Conservation (phyloP, 345 rosid species). For the Moringa oleifera region DNA sequence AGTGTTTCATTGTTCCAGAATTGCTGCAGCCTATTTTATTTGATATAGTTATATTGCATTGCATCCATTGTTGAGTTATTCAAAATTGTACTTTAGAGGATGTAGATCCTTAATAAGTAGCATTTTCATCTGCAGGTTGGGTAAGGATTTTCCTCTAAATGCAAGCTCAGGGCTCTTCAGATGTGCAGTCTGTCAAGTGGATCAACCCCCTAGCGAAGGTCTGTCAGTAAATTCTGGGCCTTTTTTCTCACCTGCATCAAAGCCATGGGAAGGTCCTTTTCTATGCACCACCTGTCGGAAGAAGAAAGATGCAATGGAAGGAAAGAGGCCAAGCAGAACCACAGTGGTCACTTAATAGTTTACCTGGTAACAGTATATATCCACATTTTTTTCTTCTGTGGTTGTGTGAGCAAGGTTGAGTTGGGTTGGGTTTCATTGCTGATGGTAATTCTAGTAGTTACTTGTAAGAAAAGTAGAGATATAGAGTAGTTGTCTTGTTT, state of each 20-base stretch:
- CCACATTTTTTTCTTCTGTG: conserved; percentile 30
- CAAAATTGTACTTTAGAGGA: no score
- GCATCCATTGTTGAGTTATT: no score
- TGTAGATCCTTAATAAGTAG: no score
- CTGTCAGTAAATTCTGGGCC: conserved; percentile 52
- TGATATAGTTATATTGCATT: no score
- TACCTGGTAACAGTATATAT: conserved; percentile 41
- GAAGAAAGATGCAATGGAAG: conserved; percentile 99
- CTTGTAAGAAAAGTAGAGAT: conserved; percentile 37
- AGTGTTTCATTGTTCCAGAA: no score
- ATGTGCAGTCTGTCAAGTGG: conserved; percentile 98
- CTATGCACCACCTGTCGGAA: conserved; percentile 74
- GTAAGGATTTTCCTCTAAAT: conserved; percentile 56
- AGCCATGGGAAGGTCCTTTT: conserved; percentile 92
- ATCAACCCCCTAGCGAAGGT: conserved; percentile 63
- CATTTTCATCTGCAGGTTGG: conserved; percentile 96
- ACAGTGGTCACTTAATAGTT: conserved; percentile 37
- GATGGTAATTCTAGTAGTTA: conserved; percentile 29
- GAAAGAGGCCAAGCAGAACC: conserved; percentile 67
- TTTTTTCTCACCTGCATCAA: conserved; percentile 69
- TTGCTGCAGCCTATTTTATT: no score
- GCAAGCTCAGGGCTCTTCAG: conserved; percentile 53
- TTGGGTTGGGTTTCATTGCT: conserved; percentile 31
- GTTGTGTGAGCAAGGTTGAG: conserved; percentile 47
- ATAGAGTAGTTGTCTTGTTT: conserved; percentile 29